Evolutionary conservation across 75 land plant genomes (phyloP).

Genomic region (Pinus taeda): DNA sequence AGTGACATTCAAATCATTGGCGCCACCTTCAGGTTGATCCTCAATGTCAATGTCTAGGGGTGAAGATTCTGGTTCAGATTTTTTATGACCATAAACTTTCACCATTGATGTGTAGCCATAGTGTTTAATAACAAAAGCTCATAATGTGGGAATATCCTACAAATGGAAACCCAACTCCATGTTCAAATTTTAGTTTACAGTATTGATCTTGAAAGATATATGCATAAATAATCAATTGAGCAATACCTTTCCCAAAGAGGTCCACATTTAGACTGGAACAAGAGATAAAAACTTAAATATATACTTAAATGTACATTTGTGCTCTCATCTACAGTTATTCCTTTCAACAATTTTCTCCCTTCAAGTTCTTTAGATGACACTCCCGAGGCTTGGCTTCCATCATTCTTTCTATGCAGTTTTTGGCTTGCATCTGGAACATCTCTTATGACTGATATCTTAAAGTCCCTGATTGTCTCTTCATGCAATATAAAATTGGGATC

Average conservation of each 20-base stretch:
- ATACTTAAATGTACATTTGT: slow-evolving; percentile 82
- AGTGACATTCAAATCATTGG: slow-evolving; percentile 92
- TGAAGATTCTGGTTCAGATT: slow-evolving; percentile 20
- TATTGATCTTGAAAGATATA: background rate
- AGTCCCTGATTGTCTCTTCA: slow-evolving; percentile 64
- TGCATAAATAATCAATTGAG: background rate
- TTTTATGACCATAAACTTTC: slow-evolving; percentile 48
- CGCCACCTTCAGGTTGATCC: slow-evolving; percentile 95
- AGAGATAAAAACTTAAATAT: background rate
- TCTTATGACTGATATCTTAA: slow-evolving; percentile 49
- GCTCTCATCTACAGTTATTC: slow-evolving; percentile 97
- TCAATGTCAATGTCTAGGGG: slow-evolving; percentile 76
- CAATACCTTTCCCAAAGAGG: background rate
- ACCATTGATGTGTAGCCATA: slow-evolving; percentile 81
- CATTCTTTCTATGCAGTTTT: slow-evolving; percentile 65
- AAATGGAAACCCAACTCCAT: background rate
- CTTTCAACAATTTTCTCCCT: slow-evolving; percentile 82
- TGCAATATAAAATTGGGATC: slow-evolving; percentile 10
- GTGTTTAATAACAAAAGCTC: slow-evolving; percentile 79
- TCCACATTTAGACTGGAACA: background rate
- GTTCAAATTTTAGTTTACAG: slow-evolving; percentile 1
- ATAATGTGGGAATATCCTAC: slow-evolving; percentile 86
- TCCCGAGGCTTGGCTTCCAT: slow-evolving; percentile 45
- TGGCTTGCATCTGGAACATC: slow-evolving; percentile 65
- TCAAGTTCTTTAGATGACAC: slow-evolving; percentile 53